A percentile compares a stretch with the other conserved stretches of the same genome.
Evolutionary conservation across 441 rosid genomes (phyloP).

Genomic region (Euphorbia schlechtendalii): DNA sequence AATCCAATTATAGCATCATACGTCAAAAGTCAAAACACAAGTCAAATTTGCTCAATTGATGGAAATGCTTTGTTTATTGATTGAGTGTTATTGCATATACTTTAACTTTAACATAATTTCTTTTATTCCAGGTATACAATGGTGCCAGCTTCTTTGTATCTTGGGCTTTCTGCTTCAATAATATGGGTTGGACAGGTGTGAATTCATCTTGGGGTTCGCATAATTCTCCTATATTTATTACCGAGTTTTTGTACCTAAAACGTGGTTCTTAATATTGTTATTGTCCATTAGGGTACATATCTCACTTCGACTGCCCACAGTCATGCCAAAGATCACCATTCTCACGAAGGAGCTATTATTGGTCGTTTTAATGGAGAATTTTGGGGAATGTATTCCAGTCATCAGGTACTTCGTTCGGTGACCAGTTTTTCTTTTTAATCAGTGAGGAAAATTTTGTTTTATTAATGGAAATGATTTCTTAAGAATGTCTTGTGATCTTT

Average conservation of each 20-base stretch:
- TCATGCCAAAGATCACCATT: slow-evolving; percentile 52
- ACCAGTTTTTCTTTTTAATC: slow-evolving; percentile 4
- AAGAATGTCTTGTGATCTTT: not conserved
- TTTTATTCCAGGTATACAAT: slow-evolving; percentile 60
- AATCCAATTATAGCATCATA: not conserved
- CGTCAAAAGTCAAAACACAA: not conserved
- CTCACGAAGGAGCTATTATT: slow-evolving; percentile 68
- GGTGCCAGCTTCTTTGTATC: slow-evolving; percentile 80
- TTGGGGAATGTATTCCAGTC: slow-evolving; percentile 81
- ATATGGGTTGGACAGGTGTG: slow-evolving; percentile 95
- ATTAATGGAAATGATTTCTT: not conserved
- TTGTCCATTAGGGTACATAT: slow-evolving; percentile 65
- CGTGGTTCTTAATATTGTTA: slow-evolving; percentile 14
- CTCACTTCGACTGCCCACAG: slow-evolving; percentile 74
- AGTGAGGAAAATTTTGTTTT: slow-evolving; percentile 5
- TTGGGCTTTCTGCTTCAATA: slow-evolving; percentile 86
- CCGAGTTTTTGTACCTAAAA: slow-evolving; percentile 1
- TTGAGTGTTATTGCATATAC: not conserved
- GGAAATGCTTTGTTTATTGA: not conserved
- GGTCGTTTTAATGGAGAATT: slow-evolving; percentile 90
- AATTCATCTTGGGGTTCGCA: slow-evolving; percentile 14
- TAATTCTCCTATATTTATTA: not conserved
- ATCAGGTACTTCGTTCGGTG: slow-evolving; percentile 50
- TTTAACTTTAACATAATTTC: slow-evolving; percentile 8
- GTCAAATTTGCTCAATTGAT: not conserved